Evolutionary conservation across 345 rosid genomes (phyloP), one percentile per base, ranked within the genome.

Genomic region (Sonneratia caseolaris): DNA sequence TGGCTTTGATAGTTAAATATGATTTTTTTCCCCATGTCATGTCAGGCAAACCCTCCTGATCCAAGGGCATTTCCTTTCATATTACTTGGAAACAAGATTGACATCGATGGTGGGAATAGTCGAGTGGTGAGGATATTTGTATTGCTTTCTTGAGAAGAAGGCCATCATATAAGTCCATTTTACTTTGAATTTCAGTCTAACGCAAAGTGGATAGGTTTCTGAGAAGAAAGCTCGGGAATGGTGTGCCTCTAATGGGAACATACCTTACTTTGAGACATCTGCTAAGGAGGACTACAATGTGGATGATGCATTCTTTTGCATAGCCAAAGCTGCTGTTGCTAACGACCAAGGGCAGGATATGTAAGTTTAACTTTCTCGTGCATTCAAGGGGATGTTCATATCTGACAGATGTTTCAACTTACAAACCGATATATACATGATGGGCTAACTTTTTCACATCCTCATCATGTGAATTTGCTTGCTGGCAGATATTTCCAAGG

Each of bases 171-270:
- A 24, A 42, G 68, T 48, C 42, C 0, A 37, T 56, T 35, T n/a
- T 56, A 66, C 16, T 65, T 40, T 59, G 5, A 43, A 47, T 48
- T 57, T 66, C n/a, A 35, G 56, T 68, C 59, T 62, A 49, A 77
- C 57, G 40, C 40, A 24, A 3, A 72, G 49, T 72, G 66, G 22
- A 36, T 71, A 93, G 98, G 98, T 94, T 61, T 94, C 98, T 62
- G 95, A 94, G 82, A 94, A 91, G 91, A 94, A 91, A 83, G 98
- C 98, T 37, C 86, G 86, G 81, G 98, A 94, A 35, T 94, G 98
- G 98, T 94, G 98, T 74, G 88, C 87, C 59, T 79, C 93, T 13
- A 94, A 88, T 75, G 96, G 97, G 66, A 87, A 87, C 81, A 89
- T 94, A 70, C 88, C 92, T 48, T 94, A 94, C 83, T 90, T 83